A percentile compares a stretch with the other conserved stretches of the same genome.
phyloP scores from a whole-genome alignment of 148 eudicot genomes.

The Pharnaceum exiguum region DNA sequence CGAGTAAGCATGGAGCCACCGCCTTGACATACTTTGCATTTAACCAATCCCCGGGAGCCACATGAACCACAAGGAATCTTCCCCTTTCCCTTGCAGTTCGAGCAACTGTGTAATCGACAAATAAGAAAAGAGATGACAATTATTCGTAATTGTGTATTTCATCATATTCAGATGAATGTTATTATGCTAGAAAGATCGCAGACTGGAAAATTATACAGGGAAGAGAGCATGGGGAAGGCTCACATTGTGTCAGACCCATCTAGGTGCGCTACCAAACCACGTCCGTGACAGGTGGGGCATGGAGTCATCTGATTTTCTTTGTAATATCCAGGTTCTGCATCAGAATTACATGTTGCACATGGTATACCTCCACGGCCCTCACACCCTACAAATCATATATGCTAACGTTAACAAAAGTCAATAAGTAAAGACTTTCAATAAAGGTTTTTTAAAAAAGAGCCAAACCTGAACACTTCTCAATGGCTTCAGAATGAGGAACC shows the following conservation, averaged over 20 bases:
- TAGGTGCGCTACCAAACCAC: conserved; percentile 90
- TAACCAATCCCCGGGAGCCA: conserved; percentile 77
- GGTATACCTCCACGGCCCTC: conserved; percentile 63
- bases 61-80: conserved; percentile 81
- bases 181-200: background rate
- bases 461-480: conserved; percentile 84
- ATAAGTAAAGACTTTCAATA: background rate
- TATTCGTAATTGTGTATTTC: too few species aligned
- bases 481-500: conserved; percentile 82
- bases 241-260: conserved; percentile 97
- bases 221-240: conserved; percentile 18
- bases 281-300: conserved; percentile 74
- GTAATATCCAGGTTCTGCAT: conserved; percentile 79
- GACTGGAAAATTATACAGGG: background rate
- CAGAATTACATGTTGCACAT: conserved; percentile 82
- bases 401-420: background rate
- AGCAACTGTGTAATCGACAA: conserved; percentile 51
- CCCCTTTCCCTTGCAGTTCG: conserved; percentile 78
- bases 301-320: conserved; percentile 68
- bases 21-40: conserved; percentile 70
- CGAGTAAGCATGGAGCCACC: conserved; percentile 71
- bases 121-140: background rate
- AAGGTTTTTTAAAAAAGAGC: background rate
- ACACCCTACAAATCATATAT: conserved; percentile 43
- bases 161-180: too few species aligned